Conservation (phyloP, 768 basidiomycete species). For the Leccinum incarnatum region DNA sequence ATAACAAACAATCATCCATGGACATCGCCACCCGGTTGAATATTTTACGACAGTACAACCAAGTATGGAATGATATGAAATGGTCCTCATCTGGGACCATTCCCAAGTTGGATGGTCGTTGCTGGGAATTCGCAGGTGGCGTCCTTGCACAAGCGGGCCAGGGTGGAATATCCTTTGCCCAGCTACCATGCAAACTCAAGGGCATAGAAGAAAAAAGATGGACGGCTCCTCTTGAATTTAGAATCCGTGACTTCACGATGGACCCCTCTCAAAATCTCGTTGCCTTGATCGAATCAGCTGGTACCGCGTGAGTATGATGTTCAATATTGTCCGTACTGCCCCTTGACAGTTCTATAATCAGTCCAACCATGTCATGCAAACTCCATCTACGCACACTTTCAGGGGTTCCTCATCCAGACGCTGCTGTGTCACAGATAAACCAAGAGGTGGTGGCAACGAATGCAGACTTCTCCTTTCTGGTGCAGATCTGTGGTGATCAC, state of each 20-base stretch:
- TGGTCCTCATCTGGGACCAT: slow-evolving; percentile 17
- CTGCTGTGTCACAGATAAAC: slow-evolving; percentile 15
- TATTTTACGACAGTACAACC: slow-evolving; percentile 27
- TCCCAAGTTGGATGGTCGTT: slow-evolving; percentile 15
- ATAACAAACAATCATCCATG: slow-evolving; percentile 16
- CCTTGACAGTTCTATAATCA: slow-evolving; percentile 8
- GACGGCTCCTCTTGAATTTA: slow-evolving; percentile 26
- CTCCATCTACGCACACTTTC: slow-evolving; percentile 31
- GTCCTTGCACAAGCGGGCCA: slow-evolving; percentile 31
- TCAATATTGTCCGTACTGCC: background rate
- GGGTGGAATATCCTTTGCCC: slow-evolving; percentile 21
- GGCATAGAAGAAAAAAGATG: slow-evolving; percentile 28
- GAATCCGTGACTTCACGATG: slow-evolving; percentile 36
- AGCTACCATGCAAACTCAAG: slow-evolving; percentile 32
- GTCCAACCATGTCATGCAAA: slow-evolving; percentile 18
- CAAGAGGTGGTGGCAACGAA: slow-evolving; percentile 4
- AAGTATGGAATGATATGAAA: slow-evolving; percentile 29
- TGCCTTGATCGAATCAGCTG: slow-evolving; percentile 27
- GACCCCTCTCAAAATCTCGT: slow-evolving; percentile 38
- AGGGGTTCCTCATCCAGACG: slow-evolving; percentile 28
- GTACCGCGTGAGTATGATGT: slow-evolving; percentile 16
- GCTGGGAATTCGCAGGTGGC: slow-evolving; percentile 37
- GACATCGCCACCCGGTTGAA: slow-evolving; percentile 23
- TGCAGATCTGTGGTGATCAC: slow-evolving; percentile 32
- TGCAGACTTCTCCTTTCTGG: slow-evolving; percentile 19